Percentiles rank a stretch among this genome's conserved stretches.
phyloP scores from a whole-genome alignment of 2,329 filamentous ascomycete genomes.

The Thielaviopsis euricoi region DNA sequence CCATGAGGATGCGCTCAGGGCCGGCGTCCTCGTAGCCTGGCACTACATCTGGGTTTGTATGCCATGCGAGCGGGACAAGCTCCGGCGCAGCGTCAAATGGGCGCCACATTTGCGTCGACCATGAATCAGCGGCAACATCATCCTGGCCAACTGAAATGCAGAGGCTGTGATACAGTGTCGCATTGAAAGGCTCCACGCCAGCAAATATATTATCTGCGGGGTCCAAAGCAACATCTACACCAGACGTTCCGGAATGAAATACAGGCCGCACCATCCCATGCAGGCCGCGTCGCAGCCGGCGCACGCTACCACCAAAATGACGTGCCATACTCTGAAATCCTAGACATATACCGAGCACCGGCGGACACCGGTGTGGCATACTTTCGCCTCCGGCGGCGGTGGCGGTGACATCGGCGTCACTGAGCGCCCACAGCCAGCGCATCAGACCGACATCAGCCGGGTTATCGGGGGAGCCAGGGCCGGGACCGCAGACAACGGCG shows the following conservation, averaged over 20 bases:
- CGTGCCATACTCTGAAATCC: conserved; percentile 72
- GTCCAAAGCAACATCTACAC: not conserved
- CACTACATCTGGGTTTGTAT: conserved; percentile 19
- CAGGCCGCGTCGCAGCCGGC: conserved; percentile 51
- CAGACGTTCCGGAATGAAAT: conserved; percentile 26
- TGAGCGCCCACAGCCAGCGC: conserved; percentile 48
- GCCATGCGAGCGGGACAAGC: conserved; percentile 46
- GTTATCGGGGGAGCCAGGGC: conserved; percentile 64
- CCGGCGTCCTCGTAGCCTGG: conserved; percentile 23
- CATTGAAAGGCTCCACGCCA: conserved; percentile 40
- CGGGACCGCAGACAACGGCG: conserved; percentile 79
- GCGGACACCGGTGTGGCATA: conserved; percentile 30
- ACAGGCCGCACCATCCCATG: conserved; percentile 68
- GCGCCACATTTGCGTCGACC: conserved; percentile 26
- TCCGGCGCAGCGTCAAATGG: conserved; percentile 21
- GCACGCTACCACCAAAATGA: conserved; percentile 49
- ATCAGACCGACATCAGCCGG: conserved; percentile 71
- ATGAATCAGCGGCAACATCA: conserved; percentile 19
- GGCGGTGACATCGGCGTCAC: conserved; percentile 15
- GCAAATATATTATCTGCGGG: conserved; percentile 44
- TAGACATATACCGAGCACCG: conserved; percentile 75
- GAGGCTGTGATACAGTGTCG: conserved; percentile 62
- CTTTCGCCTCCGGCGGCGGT: conserved; percentile 23
- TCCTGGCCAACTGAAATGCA: conserved; percentile 38
- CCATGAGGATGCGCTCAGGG: conserved; percentile 54